Evolutionary conservation across 2,329 filamentous ascomycete species (phyloP).

Genomic region (Arthrobotrys sinensis): DNA sequence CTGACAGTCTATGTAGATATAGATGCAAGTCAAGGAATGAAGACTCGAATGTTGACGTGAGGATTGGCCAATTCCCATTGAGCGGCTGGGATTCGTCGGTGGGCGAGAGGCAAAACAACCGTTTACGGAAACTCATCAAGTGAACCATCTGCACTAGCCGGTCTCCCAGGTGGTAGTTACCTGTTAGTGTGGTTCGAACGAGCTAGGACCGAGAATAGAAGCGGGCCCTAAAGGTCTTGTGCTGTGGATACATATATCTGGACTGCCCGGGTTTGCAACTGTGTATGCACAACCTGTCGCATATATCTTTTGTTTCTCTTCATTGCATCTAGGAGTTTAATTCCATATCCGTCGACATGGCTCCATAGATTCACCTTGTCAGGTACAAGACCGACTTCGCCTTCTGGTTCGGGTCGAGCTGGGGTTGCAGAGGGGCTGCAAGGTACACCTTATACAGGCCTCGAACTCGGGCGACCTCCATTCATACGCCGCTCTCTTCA

Average conservation of each 20-base stretch:
- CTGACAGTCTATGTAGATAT: constrained; percentile 17
- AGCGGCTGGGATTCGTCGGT: constrained; percentile 55
- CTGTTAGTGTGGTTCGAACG: constrained; percentile 45
- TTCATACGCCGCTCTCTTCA: constrained; percentile 6
- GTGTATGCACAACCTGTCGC: constrained; percentile 26
- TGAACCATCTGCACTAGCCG: constrained; percentile 47
- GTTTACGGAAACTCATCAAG: constrained; percentile 61
- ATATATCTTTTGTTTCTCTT: constrained; percentile 26
- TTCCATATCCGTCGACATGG: constrained; percentile 47
- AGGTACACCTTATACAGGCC: constrained; percentile 54
- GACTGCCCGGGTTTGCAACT: constrained; percentile 45
- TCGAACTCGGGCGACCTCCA: constrained; percentile 8
- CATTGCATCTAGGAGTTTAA: constrained; percentile 47
- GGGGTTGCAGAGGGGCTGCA: constrained; percentile 36
- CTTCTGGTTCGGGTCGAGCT: constrained; percentile 54
- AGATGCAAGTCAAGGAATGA: constrained; percentile 32
- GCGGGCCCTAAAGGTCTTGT: constrained; percentile 39
- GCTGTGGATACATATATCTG: constrained; percentile 60
- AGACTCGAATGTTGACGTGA: constrained; percentile 42
- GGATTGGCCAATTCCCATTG: constrained; percentile 45
- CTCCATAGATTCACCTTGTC: constrained; percentile 54
- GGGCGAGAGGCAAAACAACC: constrained; percentile 59
- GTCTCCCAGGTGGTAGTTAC: constrained; percentile 17
- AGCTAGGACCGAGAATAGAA: constrained; percentile 55
- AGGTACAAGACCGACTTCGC: constrained; percentile 44